Evolutionary conservation across 306 rosid species (phyloP).

Genomic region (Spatholobus suberectus): DNA sequence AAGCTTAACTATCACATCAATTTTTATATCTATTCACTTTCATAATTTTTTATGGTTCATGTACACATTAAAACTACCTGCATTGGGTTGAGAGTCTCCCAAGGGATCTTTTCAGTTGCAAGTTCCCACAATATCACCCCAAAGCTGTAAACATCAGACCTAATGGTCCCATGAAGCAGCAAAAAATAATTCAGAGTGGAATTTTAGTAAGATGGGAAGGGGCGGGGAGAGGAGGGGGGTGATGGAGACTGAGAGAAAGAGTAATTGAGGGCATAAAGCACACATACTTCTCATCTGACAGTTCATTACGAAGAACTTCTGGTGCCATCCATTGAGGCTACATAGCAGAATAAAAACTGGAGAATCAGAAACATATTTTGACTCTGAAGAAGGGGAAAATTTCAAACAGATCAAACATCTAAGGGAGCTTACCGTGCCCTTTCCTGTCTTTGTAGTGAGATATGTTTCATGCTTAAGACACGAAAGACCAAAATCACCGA

Average conservation of each 20-base stretch:
- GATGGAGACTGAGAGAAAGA: background rate
- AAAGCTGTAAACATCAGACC: conserved; percentile 97
- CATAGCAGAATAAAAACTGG: conserved; percentile 6
- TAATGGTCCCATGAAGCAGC: conserved; percentile 48
- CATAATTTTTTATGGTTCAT: conserved; percentile 11
- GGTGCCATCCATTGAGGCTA: conserved; percentile 71
- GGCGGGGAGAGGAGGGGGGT: background rate
- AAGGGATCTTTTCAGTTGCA: conserved; percentile 93
- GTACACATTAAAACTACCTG: conserved; percentile 69
- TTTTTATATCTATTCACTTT: background rate
- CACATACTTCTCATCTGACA: conserved; percentile 62
- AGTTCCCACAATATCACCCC: conserved; percentile 99
- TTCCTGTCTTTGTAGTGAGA: conserved; percentile 49
- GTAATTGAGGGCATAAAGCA: conserved; percentile 22
- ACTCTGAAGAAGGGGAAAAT: background rate
- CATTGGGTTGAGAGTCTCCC: conserved; percentile 95
- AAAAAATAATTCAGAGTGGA: conserved; percentile 7
- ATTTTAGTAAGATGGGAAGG: background rate
- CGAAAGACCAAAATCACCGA: conserved; percentile 61
- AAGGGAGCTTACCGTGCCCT: conserved; percentile 54
- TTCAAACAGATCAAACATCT: conserved; percentile 33
- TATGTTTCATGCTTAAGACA: conserved; percentile 56
- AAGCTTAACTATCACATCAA: conserved; percentile 7
- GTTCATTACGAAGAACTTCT: conserved; percentile 59
- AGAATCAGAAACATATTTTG: conserved; percentile 37